Conservation (phyloP, 106 monocot species). For the Allium fistulosum region DNA sequence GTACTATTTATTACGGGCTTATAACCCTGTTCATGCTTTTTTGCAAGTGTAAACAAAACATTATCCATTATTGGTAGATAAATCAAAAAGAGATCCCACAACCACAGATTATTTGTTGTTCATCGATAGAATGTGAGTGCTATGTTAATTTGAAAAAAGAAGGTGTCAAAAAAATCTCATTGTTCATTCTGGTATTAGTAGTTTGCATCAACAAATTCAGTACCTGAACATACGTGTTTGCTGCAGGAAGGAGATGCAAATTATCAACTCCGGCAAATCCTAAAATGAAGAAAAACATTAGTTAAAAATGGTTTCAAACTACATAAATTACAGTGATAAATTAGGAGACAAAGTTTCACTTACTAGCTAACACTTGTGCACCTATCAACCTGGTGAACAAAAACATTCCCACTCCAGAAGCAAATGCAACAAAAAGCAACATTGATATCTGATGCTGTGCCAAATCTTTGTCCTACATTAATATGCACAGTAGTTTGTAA, state of each 20-base stretch:
- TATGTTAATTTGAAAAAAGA: neutral
- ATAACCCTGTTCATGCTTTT: no score
- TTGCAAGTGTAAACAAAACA: no score
- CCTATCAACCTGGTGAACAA: slow-evolving; percentile 69
- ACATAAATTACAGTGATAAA: no score
- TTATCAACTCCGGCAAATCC: slow-evolving; percentile 82
- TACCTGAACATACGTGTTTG: slow-evolving; percentile 87
- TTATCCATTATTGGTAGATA: neutral
- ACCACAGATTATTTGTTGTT: no score
- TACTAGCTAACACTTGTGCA: slow-evolving; percentile 54
- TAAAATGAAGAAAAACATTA: slow-evolving; percentile 11
- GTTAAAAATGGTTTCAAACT: neutral
- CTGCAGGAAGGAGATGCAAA: slow-evolving; percentile 72
- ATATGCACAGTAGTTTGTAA: neutral
- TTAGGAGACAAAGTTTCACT: neutral
- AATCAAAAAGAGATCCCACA: neutral
- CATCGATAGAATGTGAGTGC: slow-evolving; percentile 1
- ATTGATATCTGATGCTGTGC: slow-evolving; percentile 94
- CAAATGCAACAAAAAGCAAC: slow-evolving; percentile 77
- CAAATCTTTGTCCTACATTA: slow-evolving; percentile 61
- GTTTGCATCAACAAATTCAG: no score
- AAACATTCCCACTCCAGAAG: slow-evolving; percentile 78
- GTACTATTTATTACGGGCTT: no score
- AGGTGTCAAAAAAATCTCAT: neutral
- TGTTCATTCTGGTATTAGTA: no score